These are phyloP conservation scores for Stereum hirsutum DNA, from an alignment of 1,284 basidiomycete species.

Conservation along the genomic window DNA sequence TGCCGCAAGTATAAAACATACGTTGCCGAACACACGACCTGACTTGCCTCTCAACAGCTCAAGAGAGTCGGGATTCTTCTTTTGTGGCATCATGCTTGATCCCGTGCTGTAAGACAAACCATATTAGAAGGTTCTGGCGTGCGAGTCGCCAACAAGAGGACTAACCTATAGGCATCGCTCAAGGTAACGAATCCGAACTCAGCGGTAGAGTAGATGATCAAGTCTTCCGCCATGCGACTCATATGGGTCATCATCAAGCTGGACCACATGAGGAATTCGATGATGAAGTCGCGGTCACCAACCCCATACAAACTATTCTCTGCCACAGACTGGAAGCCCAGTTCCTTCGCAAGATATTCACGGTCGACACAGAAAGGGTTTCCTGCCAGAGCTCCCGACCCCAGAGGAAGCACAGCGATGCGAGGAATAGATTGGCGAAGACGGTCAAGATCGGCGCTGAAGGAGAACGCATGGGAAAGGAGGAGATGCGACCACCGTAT, in stretches of 20 bases:
- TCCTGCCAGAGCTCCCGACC: slow-evolving; percentile 91
- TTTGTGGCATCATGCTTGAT: slow-evolving; percentile 99
- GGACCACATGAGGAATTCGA: slow-evolving; percentile 96
- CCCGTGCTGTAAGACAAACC: slow-evolving; percentile 60
- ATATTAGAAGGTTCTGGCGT: not conserved
- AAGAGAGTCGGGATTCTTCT: slow-evolving; percentile 97
- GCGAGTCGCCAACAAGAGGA: not conserved
- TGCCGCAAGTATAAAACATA: slow-evolving; percentile 22
- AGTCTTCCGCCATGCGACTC: slow-evolving; percentile 91
- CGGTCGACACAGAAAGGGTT: slow-evolving; percentile 93
- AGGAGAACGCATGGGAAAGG: slow-evolving; percentile 91
- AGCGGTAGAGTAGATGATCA: slow-evolving; percentile 94
- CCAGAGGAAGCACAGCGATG: slow-evolving; percentile 89
- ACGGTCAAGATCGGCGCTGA: slow-evolving; percentile 82
- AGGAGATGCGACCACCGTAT: slow-evolving; percentile 98
- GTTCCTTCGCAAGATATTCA: slow-evolving; percentile 79
- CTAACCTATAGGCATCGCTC: slow-evolving; percentile 91
- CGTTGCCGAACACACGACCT: slow-evolving; percentile 90
- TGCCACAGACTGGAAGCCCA: slow-evolving; percentile 77
- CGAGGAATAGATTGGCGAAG: slow-evolving; percentile 81
- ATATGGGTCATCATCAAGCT: slow-evolving; percentile 90
- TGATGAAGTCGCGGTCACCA: slow-evolving; percentile 94
- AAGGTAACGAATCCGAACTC: slow-evolving; percentile 94
- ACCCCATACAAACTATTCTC: slow-evolving; percentile 96
- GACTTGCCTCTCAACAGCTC: slow-evolving; percentile 94